Evolutionary conservation across 208 protist genomes (phyloP).

Genomic region (Entamoeba nuttalli): DNA sequence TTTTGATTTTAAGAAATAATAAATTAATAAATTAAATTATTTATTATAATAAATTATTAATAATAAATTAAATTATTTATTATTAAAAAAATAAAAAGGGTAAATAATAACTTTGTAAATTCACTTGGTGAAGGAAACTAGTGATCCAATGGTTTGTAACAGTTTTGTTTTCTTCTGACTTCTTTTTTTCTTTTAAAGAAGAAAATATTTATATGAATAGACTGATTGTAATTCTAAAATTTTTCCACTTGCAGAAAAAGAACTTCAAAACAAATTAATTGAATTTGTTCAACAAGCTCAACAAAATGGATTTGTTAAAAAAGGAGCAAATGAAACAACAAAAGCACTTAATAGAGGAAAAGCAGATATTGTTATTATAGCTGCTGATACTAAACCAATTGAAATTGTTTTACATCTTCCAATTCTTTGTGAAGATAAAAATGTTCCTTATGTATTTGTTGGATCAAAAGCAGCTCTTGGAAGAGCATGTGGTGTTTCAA

Average conservation of each 20-base stretch:
- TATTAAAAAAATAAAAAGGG: too few relatives aligned
- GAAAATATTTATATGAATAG: too few relatives aligned
- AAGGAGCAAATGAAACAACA: slow-evolving; percentile 93
- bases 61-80: too few relatives aligned
- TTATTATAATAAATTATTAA: too few relatives aligned
- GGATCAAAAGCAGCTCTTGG: slow-evolving; percentile 85
- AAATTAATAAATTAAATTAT: too few relatives aligned
- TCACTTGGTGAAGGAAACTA: too few relatives aligned
- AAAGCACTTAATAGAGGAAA: slow-evolving; percentile 95
- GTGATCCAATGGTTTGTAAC: too few relatives aligned
- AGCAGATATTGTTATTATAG: slow-evolving; percentile 92
- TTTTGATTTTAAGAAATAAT: too few relatives aligned
- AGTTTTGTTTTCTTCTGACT: too few relatives aligned
- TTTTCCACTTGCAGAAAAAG: not conserved
- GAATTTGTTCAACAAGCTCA: slow-evolving; percentile 87
- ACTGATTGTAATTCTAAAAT: not conserved
- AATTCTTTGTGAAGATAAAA: slow-evolving; percentile 98
- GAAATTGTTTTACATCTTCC: slow-evolving; percentile 99
- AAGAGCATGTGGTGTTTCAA: slow-evolving; percentile 81
- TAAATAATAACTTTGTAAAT: too few relatives aligned
- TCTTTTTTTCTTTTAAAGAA: too few relatives aligned
- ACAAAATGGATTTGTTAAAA: slow-evolving; percentile 63
- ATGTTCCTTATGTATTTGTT: slow-evolving; percentile 99
- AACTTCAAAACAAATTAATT: slow-evolving; percentile 53
- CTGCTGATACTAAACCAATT: slow-evolving; percentile 95